phyloP scores from a whole-genome alignment of 2,329 filamentous ascomycete genomes.

The Orbilia quercus region DNA sequence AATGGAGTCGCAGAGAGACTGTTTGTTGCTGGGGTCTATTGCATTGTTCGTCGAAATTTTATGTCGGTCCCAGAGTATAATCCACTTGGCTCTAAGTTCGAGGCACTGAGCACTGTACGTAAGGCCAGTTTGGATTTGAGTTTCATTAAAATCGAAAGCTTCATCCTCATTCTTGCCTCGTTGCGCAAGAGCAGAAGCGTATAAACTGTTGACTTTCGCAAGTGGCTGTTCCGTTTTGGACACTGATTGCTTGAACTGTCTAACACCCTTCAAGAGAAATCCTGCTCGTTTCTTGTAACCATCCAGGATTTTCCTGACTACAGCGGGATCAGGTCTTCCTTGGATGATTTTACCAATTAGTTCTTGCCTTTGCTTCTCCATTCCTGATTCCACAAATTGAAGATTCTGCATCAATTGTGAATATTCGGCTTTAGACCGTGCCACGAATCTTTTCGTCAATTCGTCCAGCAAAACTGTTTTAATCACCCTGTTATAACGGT shows the following conservation, averaged over 20 bases:
- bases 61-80: constrained; percentile 31
- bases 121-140: constrained; percentile 39
- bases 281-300: constrained; percentile 9
- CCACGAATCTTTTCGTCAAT: constrained; percentile 73
- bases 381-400: constrained; percentile 5
- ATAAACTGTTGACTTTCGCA: constrained; percentile 37
- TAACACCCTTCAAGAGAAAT: constrained; percentile 3
- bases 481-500: constrained; percentile 73
- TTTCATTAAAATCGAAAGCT: constrained; percentile 31
- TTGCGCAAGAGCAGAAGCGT: constrained; percentile 24
- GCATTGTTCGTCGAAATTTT: not conserved
- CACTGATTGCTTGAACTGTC: constrained; percentile 27
- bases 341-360: not conserved
- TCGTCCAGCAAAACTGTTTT: constrained; percentile 72
- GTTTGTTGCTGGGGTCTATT: not conserved
- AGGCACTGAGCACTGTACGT: constrained; percentile 31
- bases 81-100: constrained; percentile 12
- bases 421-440: constrained; percentile 31
- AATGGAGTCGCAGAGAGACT: constrained; percentile 22
- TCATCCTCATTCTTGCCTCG: not conserved
- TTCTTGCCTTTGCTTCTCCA: not conserved
- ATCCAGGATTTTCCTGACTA: not conserved
- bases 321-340: not conserved
- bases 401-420: constrained; percentile 23
- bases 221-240: constrained; percentile 38